phyloP scores from a whole-genome alignment of 495 filamentous ascomycete genomes.

The Clavariopsis aquatica region DNA sequence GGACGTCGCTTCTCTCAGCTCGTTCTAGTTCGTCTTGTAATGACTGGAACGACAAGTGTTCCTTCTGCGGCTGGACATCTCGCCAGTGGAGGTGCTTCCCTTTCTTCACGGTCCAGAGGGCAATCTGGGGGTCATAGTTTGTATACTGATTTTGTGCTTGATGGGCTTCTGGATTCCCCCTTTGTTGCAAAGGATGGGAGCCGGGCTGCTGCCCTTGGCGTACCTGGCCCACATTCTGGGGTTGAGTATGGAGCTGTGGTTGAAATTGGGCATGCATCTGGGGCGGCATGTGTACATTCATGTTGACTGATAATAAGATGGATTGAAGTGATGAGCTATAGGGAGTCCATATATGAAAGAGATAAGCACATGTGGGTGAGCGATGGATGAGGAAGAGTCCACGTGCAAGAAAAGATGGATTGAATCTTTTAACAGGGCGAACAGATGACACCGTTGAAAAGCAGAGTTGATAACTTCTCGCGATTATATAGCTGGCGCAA shows the following conservation, averaged over 20 bases:
- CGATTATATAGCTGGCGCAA: too few relatives aligned
- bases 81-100: conserved; percentile 4
- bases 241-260: not conserved
- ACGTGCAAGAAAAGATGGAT: too few relatives aligned
- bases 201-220: conserved; percentile 12
- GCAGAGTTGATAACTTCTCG: too few relatives aligned
- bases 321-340: not conserved
- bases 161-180: conserved; percentile 10
- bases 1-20: not conserved
- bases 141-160: not conserved
- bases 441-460: too few relatives aligned
- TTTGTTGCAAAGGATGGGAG: not conserved
- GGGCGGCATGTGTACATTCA: conserved; percentile 1
- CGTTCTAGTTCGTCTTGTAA: not conserved
- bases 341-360: not conserved
- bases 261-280: not conserved
- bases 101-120: conserved; percentile 12
- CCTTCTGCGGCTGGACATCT: conserved; percentile 6
- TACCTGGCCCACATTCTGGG: conserved; percentile 4
- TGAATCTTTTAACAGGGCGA: too few relatives aligned
- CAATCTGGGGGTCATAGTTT: conserved; percentile 7
- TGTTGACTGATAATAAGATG: not conserved
- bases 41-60: conserved; percentile 1
- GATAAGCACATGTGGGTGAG: not conserved
- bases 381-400: not conserved